Evolutionary conservation across 495 filamentous ascomycete species (phyloP).

Genomic region (Astrocystis sublimbata): DNA sequence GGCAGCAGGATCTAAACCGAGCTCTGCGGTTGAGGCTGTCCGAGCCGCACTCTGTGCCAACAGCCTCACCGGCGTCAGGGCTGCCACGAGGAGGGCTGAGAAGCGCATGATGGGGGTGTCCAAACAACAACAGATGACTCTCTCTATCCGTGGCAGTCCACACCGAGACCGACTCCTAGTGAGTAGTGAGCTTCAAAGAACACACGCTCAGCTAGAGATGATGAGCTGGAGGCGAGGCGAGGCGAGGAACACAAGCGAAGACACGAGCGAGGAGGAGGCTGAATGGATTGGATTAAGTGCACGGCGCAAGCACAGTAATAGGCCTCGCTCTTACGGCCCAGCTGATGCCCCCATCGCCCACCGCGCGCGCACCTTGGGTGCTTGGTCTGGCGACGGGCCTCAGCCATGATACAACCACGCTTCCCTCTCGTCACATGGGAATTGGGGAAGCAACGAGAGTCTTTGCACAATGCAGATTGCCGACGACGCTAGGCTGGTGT

Average conservation of each 20-base stretch:
- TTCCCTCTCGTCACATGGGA: conserved; percentile 11
- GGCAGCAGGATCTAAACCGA: conserved; percentile 19
- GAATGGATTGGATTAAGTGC: background rate
- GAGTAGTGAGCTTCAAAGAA: conserved; percentile 26
- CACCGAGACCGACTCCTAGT: conserved; percentile 29
- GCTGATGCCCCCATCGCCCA: conserved; percentile 10
- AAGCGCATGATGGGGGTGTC: conserved; percentile 31
- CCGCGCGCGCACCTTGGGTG: no score
- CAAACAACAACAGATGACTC: no score
- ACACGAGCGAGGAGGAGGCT: no score
- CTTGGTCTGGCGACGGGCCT: conserved; percentile 4
- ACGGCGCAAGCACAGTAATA: conserved; percentile 4
- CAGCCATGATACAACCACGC: conserved; percentile 4
- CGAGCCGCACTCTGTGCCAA: conserved; percentile 23
- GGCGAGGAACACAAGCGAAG: background rate
- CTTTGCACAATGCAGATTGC: conserved; percentile 7
- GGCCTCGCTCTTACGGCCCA: background rate
- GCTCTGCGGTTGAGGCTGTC: conserved; percentile 26
- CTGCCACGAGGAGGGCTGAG: conserved; percentile 29
- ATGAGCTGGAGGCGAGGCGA: background rate
- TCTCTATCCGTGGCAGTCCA: conserved; percentile 24
- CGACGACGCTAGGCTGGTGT: conserved; percentile 2
- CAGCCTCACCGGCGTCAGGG: conserved; percentile 29
- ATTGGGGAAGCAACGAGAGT: background rate
- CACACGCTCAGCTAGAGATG: conserved; percentile 1